Conservation (phyloP, 495 filamentous ascomycete species). For the Aspergillus saccharolyticus region DNA sequence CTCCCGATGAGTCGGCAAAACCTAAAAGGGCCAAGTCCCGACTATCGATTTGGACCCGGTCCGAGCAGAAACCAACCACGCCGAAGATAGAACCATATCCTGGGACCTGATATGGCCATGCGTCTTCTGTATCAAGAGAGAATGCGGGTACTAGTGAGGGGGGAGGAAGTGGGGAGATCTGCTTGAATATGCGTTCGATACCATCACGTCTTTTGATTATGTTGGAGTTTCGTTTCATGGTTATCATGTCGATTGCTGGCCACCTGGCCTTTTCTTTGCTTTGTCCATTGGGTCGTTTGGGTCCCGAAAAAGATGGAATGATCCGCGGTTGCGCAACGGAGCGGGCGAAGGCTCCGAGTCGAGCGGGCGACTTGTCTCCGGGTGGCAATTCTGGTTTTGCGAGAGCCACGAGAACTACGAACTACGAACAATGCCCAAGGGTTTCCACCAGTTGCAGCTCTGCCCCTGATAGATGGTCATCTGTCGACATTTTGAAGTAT, state of each 20-base stretch:
- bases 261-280: neutral
- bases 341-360: too few relatives aligned
- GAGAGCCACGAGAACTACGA: too few relatives aligned
- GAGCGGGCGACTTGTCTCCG: neutral
- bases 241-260: neutral
- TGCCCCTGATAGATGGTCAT: too few relatives aligned
- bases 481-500: too few relatives aligned
- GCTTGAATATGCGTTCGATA: neutral
- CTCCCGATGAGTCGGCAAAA: slow-evolving; percentile 4
- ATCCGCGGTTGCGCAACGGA: neutral
- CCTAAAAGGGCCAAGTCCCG: slow-evolving; percentile 33
- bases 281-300: neutral
- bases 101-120: slow-evolving; percentile 30
- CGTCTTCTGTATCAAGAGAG: too few relatives aligned
- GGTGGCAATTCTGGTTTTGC: too few relatives aligned
- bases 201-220: neutral
- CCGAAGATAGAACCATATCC: slow-evolving; percentile 37
- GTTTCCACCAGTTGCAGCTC: too few relatives aligned
- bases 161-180: too few relatives aligned
- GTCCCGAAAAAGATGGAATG: neutral
- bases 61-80: slow-evolving; percentile 21
- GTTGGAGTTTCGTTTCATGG: neutral
- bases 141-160: too few relatives aligned
- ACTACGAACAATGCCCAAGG: too few relatives aligned
- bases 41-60: slow-evolving; percentile 30